Evolutionary conservation across 164 flowering plant species (phyloP).

Genomic region (Stephania yunnanensis): DNA sequence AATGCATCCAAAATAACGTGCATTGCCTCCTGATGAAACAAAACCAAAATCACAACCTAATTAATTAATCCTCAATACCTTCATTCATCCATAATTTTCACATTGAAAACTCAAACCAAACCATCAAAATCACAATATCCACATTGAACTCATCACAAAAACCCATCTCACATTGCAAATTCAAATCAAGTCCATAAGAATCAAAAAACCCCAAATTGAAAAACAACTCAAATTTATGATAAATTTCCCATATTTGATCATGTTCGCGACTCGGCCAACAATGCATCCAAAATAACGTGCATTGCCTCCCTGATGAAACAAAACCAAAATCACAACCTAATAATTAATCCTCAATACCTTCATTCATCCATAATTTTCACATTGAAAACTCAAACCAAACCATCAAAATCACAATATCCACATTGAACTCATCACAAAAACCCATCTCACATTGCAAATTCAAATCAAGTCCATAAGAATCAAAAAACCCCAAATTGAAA

Average conservation of each 20-base stretch:
- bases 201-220: background rate
- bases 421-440: too few species aligned
- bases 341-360: background rate
- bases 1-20: conserved; percentile 56
- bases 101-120: background rate
- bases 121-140: background rate
- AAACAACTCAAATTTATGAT: too few species aligned
- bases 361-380: background rate
- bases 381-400: background rate
- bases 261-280: conserved; percentile 87
- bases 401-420: background rate
- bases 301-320: conserved; percentile 34
- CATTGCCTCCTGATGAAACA: conserved; percentile 33
- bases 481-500: background rate
- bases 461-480: background rate
- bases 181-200: background rate
- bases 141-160: too few species aligned
- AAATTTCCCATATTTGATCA: conserved; percentile 80
- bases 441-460: too few species aligned
- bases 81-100: background rate
- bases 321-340: background rate
- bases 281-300: conserved; percentile 55
- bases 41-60: background rate
- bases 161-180: too few species aligned
- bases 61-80: background rate